A percentile compares a stretch with the other conserved stretches of the same genome.
Conservation (phyloP, 169 alveolate species). For the Plasmodium knowlesi region DNA sequence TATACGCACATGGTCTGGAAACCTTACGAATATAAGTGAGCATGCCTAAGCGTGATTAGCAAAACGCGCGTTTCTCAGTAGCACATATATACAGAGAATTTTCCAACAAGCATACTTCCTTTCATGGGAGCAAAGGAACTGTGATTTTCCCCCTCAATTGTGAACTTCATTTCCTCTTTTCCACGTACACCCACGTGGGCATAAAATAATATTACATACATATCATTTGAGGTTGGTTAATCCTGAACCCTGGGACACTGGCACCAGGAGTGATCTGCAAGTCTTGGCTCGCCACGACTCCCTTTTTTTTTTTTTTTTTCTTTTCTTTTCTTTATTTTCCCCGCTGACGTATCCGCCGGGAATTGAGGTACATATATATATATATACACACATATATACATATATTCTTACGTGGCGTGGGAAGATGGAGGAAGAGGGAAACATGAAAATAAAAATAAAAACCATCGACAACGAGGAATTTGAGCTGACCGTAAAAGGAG, state of each 20-base stretch:
- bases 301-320: background rate
- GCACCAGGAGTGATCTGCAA: background rate
- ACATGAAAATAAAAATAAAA: constrained; percentile 46
- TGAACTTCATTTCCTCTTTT: background rate
- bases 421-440: constrained; percentile 33
- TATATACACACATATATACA: background rate
- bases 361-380: background rate
- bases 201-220: background rate
- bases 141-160: background rate
- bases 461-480: constrained; percentile 50
- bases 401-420: background rate
- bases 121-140: background rate
- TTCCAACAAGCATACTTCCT: background rate
- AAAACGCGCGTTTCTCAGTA: background rate
- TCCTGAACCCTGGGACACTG: background rate
- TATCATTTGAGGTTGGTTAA: background rate
- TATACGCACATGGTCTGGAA: background rate
- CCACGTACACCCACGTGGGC: background rate
- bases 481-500: constrained; percentile 26
- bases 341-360: background rate
- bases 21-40: background rate
- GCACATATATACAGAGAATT: background rate
- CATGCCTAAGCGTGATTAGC: background rate
- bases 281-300: background rate
- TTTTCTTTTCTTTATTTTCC: background rate